These are phyloP conservation scores for Mastigamoeba balamuthi DNA, from an alignment of 78 protist species.

Conservation along the genomic window DNA sequence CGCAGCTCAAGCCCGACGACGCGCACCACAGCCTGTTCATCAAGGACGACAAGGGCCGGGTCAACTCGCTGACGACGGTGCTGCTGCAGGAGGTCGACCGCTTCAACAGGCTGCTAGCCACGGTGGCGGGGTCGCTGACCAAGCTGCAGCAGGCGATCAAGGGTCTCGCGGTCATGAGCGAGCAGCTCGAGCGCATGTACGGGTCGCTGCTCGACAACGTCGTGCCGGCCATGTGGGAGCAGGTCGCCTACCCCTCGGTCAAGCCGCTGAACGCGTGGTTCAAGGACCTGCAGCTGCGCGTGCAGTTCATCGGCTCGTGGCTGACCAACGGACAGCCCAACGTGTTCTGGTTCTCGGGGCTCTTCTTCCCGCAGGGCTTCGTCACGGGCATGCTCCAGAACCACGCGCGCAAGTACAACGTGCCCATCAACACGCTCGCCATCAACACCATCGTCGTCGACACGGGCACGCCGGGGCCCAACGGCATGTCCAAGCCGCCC, in stretches of 20 bases:
- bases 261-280: constrained; percentile 68
- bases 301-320: constrained; percentile 44
- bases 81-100: constrained; percentile 67
- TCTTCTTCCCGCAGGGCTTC: constrained; percentile 89
- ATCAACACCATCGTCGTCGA: constrained; percentile 3
- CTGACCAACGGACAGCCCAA: constrained; percentile 39
- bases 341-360: constrained; percentile 61
- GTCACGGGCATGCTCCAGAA: constrained; percentile 61
- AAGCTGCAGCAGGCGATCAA: constrained; percentile 62
- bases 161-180: constrained; percentile 71
- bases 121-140: constrained; percentile 9
- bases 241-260: constrained; percentile 63
- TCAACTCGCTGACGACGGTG: constrained; percentile 27
- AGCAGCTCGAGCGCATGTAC: constrained; percentile 39
- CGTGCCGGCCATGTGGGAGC: constrained; percentile 40
- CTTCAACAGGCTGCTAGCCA: constrained; percentile 54
- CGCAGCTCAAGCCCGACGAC: neutral
- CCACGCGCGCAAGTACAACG: neutral
- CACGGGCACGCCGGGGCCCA: neutral
- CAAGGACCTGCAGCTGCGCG: constrained; percentile 54
- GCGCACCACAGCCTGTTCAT: neutral
- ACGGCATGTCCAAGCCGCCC: constrained; percentile 1
- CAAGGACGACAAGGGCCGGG: neutral
- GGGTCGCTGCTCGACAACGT: constrained; percentile 24
- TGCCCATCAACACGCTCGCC: constrained; percentile 60